These are phyloP conservation scores for Penicillium steckii DNA, from an alignment of 495 filamentous ascomycete species.

Conservation along the genomic window DNA sequence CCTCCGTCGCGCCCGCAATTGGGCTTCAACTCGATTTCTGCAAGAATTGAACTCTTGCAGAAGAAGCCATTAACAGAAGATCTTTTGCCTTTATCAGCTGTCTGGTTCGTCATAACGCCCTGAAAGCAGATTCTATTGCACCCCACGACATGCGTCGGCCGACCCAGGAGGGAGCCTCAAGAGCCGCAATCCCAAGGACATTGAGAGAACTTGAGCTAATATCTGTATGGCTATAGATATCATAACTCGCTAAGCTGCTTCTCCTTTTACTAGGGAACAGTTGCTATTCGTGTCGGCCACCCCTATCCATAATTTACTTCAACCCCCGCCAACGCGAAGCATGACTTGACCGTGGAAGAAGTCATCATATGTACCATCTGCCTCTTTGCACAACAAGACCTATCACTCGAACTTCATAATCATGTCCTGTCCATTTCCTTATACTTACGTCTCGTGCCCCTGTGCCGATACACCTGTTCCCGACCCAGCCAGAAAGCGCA, in stretches of 20 bases:
- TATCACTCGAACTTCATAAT: background rate
- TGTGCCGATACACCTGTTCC: constrained; percentile 64
- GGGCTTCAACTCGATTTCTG: background rate
- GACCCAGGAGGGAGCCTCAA: background rate
- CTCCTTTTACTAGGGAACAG: too few relatives aligned
- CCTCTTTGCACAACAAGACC: background rate
- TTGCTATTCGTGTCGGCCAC: background rate
- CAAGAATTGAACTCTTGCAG: background rate
- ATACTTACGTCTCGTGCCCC: constrained; percentile 89
- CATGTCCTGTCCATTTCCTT: constrained; percentile 80
- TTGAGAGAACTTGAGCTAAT: background rate
- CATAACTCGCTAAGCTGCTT: background rate
- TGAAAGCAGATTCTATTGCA: background rate
- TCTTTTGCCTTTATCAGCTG: background rate
- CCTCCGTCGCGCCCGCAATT: constrained; percentile 12
- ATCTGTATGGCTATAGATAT: background rate
- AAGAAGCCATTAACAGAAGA: too few relatives aligned
- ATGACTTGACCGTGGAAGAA: constrained; percentile 19
- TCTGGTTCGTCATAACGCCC: constrained; percentile 7
- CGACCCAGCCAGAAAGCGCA: constrained; percentile 37
- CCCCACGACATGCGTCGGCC: constrained; percentile 7
- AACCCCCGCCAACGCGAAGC: constrained; percentile 10
- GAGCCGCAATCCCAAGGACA: background rate
- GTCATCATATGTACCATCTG: background rate
- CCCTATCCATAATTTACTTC: background rate